These are phyloP conservation scores for Filosporella fistucella DNA, from an alignment of 495 filamentous ascomycete species.

Conservation along the genomic window DNA sequence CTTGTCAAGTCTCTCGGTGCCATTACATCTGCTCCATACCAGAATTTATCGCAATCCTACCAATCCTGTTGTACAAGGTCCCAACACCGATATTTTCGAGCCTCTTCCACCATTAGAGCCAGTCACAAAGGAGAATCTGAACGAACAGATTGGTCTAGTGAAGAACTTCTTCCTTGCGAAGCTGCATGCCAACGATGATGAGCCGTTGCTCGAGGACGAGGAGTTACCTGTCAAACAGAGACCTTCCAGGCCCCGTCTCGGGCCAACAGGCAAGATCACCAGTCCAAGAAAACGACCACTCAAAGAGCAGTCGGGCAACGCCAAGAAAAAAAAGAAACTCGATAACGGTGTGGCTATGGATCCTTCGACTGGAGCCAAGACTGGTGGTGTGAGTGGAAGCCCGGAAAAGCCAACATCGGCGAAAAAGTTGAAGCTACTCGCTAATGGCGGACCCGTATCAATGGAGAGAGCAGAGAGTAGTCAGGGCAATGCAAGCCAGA, in stretches of 20 bases:
- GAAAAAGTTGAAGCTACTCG: slow-evolving; percentile 36
- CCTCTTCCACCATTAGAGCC: slow-evolving; percentile 71
- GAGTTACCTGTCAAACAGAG: slow-evolving; percentile 90
- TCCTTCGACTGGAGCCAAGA: slow-evolving; percentile 31
- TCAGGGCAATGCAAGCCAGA: slow-evolving; percentile 46
- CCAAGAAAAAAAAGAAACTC: slow-evolving; percentile 71
- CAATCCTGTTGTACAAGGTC: slow-evolving; percentile 43
- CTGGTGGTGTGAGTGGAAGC: slow-evolving; percentile 29
- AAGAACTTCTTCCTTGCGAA: slow-evolving; percentile 87
- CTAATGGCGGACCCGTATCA: slow-evolving; percentile 31
- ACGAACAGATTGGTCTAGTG: slow-evolving; percentile 76
- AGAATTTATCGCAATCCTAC: slow-evolving; percentile 64
- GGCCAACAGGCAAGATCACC: slow-evolving; percentile 91
- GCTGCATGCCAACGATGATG: slow-evolving; percentile 73
- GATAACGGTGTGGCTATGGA: slow-evolving; percentile 40
- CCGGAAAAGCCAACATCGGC: slow-evolving; percentile 36
- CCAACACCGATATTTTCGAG: slow-evolving; percentile 57
- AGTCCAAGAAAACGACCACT: slow-evolving; percentile 84
- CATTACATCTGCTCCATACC: slow-evolving; percentile 89
- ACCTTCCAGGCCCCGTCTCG: slow-evolving; percentile 85
- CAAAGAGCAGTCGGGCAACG: slow-evolving; percentile 65
- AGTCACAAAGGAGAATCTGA: slow-evolving; percentile 72
- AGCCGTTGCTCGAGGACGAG: slow-evolving; percentile 88
- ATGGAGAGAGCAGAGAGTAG: slow-evolving; percentile 47
- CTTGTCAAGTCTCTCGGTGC: slow-evolving; percentile 79